Evolutionary conservation across 345 rosid species (phyloP), one percentile per base, ranked within the genome.

Genomic region (Erysimum cheiranthoides): DNA sequence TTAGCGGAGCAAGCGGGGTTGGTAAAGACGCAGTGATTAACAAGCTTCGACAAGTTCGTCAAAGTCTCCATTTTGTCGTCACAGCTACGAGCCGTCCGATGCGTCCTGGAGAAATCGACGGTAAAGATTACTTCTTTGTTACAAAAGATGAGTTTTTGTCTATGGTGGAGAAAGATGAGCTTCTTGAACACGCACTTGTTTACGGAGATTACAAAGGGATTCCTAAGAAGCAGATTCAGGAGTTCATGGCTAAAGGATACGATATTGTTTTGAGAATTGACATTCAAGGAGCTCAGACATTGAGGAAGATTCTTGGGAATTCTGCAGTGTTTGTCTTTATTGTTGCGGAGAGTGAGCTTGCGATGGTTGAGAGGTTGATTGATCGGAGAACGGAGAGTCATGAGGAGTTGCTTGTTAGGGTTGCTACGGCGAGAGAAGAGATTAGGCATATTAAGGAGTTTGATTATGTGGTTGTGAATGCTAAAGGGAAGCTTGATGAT

Each of bases 201-300:
- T 92, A 89, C 45, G 96, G 97, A 2, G 92, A 90, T 49, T 90
- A 92, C 52, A 92, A 92, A 68, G 97, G 97, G 39, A 84, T 92
- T 14, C 97, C 97, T 0, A 92, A 87, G 80, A 84, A 72, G 62
- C 90, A 88, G 66, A 92, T 92, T 40, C 80, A 86, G 27, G 93
- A 92, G n/a, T 85, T 61, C 61, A 88, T 88, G 90, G 87, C 68
- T 0, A 88, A 82, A 76, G 93, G 96, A 61, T 73, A 59, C 13
- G 97, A 92, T 78, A 83, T 90, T 3, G 88, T 90, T 35, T 58
- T 88, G 86, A 86, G 96, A 73, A 96, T 92, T 5, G 97, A 90
- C 43, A 89, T 92, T 16, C 97, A 90, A 72, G 96, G 97, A 12
- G 96, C 93, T 8, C 50, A 79, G 71, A 90, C 93, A 0, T 71